Conservation (phyloP, 805 yeast species). For the Hanseniaspora clermontiae region DNA sequence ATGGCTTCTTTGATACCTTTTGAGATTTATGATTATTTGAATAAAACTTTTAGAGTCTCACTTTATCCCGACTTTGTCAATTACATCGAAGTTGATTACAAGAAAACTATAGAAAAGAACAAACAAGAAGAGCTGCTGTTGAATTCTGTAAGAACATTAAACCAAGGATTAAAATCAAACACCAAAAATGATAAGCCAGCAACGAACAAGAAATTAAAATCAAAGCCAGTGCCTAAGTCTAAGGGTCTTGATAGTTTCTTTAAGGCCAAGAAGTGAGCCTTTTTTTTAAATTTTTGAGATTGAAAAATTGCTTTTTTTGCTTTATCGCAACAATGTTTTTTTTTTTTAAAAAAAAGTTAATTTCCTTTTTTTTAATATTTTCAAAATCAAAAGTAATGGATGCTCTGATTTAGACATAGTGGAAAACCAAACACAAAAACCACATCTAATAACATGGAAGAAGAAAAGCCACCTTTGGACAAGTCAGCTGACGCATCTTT, state of each 20-base stretch:
- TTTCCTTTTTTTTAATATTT: background rate
- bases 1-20: background rate
- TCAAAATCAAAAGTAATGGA: background rate
- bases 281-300: no score
- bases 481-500: background rate
- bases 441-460: background rate
- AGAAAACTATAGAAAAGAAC: background rate
- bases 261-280: background rate
- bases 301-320: background rate
- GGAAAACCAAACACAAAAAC: background rate
- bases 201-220: background rate
- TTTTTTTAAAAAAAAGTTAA: background rate
- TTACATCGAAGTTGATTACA: conserved; percentile 2
- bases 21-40: background rate
- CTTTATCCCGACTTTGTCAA: background rate
- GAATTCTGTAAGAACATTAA: background rate
- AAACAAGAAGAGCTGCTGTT: background rate
- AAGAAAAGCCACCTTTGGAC: background rate
- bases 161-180: background rate
- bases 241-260: conserved; percentile 9
- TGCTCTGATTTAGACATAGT: background rate
- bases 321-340: background rate
- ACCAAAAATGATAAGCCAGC: background rate
- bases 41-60: background rate
- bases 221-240: background rate